These are phyloP conservation scores for Naematelia encephala DNA, from an alignment of 768 basidiomycete genomes.

Conservation along the genomic window DNA sequence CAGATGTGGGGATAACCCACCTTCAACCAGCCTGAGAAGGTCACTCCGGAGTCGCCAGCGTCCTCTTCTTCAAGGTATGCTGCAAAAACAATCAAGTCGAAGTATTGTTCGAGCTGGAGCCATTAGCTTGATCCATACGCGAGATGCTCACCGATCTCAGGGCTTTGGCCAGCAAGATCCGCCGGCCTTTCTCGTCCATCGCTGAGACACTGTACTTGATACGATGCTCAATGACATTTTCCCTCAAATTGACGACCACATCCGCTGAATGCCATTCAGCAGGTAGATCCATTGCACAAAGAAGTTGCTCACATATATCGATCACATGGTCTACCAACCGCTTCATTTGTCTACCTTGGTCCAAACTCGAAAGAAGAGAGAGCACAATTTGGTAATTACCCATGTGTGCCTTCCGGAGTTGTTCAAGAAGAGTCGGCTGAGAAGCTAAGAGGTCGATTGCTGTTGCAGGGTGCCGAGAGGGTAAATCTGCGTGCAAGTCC, in stretches of 20 bases:
- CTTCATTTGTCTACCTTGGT: conserved; percentile 81
- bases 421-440: conserved; percentile 75
- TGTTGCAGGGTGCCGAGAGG: conserved; percentile 65
- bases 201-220: conserved; percentile 80
- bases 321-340: conserved; percentile 84
- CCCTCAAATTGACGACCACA: conserved; percentile 85
- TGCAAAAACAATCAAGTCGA: conserved; percentile 91
- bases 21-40: conserved; percentile 84
- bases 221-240: conserved; percentile 78
- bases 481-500: conserved; percentile 57
- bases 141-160: conserved; percentile 32
- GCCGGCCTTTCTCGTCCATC: conserved; percentile 61
- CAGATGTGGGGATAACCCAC: conserved; percentile 52
- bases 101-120: conserved; percentile 54
- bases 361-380: conserved; percentile 86
- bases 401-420: conserved; percentile 80
- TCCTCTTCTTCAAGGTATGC: conserved; percentile 71
- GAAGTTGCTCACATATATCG: conserved; percentile 62
- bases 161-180: conserved; percentile 34
- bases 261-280: conserved; percentile 60
- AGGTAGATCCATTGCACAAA: background rate
- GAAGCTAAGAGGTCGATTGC: conserved; percentile 80
- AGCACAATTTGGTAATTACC: conserved; percentile 90
- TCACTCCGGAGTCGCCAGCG: conserved; percentile 57
- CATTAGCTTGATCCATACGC: conserved; percentile 1